Percentiles rank a stretch among this genome's conserved stretches.
phyloP scores from a whole-genome alignment of 768 basidiomycete species.

The Exidia glandulosa region DNA sequence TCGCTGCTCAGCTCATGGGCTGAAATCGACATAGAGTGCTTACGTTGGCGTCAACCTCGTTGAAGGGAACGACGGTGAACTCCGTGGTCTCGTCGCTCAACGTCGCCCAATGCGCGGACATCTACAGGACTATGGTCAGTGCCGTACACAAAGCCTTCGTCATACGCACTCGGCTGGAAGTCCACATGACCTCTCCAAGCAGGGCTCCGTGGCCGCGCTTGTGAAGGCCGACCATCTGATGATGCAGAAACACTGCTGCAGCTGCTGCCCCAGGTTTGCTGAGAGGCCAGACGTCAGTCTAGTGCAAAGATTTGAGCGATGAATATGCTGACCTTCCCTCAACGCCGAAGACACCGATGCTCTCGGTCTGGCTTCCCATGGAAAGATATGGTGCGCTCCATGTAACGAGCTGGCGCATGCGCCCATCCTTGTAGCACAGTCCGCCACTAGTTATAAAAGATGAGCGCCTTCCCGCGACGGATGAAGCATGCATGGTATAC shows the following conservation, averaged over 20 bases:
- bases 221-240: conserved; percentile 31
- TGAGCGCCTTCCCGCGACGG: no score
- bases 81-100: conserved; percentile 22
- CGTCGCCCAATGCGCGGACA: conserved; percentile 30
- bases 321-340: conserved; percentile 31
- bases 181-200: conserved; percentile 28
- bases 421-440: conserved; percentile 28
- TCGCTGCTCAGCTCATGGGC: conserved; percentile 6
- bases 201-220: conserved; percentile 27
- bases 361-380: conserved; percentile 17
- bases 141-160: neutral
- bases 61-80: conserved; percentile 32
- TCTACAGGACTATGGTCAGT: conserved; percentile 11
- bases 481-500: no score
- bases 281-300: neutral
- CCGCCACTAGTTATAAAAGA: conserved; percentile 14
- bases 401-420: conserved; percentile 26
- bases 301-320: neutral
- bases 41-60: conserved; percentile 16
- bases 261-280: conserved; percentile 39
- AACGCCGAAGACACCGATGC: conserved; percentile 34
- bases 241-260: conserved; percentile 25
- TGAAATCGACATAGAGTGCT: no score
- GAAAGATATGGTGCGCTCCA: conserved; percentile 26
- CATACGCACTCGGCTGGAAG: conserved; percentile 21